These are phyloP conservation scores for Pythium scleroteichum DNA, from an alignment of 352 stramenopile species.

Conservation along the genomic window DNA sequence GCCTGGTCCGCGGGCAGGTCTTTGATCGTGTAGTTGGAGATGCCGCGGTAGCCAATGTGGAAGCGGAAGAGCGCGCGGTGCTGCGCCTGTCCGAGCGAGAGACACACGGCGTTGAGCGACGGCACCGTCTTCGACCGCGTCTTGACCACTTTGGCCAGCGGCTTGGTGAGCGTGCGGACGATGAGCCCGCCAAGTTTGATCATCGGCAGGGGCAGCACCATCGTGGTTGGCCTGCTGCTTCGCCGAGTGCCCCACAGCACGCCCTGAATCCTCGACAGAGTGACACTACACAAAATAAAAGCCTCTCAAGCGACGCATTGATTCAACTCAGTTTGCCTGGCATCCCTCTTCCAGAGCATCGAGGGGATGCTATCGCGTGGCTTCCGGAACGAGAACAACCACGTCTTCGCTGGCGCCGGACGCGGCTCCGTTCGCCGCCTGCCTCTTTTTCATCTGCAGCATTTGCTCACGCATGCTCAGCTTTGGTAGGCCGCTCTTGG, in stretches of 20 bases:
- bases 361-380: slow-evolving; percentile 20
- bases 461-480: slow-evolving; percentile 33
- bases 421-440: slow-evolving; percentile 11
- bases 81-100: slow-evolving; percentile 62
- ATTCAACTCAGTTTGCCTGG: too few relatives aligned
- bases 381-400: slow-evolving; percentile 17
- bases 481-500: slow-evolving; percentile 24
- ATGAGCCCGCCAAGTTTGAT: slow-evolving; percentile 84
- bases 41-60: slow-evolving; percentile 80
- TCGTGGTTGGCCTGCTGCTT: not conserved
- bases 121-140: slow-evolving; percentile 84
- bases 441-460: slow-evolving; percentile 33
- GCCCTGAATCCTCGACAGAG: too few relatives aligned
- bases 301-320: too few relatives aligned
- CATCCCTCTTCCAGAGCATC: not conserved
- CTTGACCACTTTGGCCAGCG: slow-evolving; percentile 89
- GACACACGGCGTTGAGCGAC: slow-evolving; percentile 60
- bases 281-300: too few relatives aligned
- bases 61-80: slow-evolving; percentile 64
- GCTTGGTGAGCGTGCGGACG: slow-evolving; percentile 81
- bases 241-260: not conserved
- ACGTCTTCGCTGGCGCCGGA: slow-evolving; percentile 2
- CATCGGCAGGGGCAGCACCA: slow-evolving; percentile 64
- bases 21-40: slow-evolving; percentile 81
- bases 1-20: slow-evolving; percentile 67